These are phyloP conservation scores for Hericium erinaceus DNA, from an alignment of 768 basidiomycete species.

Conservation along the genomic window DNA sequence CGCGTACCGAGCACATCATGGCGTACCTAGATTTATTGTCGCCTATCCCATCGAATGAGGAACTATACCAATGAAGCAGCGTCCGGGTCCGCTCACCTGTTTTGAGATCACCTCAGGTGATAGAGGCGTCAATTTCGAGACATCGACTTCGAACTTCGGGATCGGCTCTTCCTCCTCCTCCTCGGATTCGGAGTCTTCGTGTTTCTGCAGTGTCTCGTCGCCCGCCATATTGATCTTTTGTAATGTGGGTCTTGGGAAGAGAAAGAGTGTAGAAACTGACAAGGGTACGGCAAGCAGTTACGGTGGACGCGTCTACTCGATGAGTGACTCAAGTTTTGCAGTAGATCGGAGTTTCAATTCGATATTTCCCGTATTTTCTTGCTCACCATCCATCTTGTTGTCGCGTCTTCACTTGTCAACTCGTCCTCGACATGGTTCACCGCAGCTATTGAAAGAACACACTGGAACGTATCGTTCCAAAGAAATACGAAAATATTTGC, in stretches of 20 bases:
- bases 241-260: background rate
- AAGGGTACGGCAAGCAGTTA: background rate
- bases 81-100: constrained; percentile 46
- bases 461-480: too few species aligned
- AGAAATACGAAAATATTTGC: too few species aligned
- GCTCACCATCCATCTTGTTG: too few species aligned
- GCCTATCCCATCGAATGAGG: constrained; percentile 41
- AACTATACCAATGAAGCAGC: background rate
- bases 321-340: background rate
- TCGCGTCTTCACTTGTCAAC: too few species aligned
- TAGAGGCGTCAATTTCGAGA: constrained; percentile 74
- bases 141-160: constrained; percentile 69
- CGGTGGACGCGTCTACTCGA: background rate
- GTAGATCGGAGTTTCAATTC: background rate
- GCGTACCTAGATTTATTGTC: constrained; percentile 82
- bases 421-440: too few species aligned
- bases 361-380: background rate
- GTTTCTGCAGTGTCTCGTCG: constrained; percentile 60
- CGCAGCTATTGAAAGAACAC: too few species aligned
- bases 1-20: constrained; percentile 1
- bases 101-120: constrained; percentile 88
- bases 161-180: constrained; percentile 48
- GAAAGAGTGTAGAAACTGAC: background rate
- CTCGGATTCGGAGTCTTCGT: constrained; percentile 65
- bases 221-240: constrained; percentile 39